Evolutionary conservation across 805 yeast genomes (phyloP), one percentile per base, ranked within the genome.

Genomic region (Lipomyces starkeyi): DNA sequence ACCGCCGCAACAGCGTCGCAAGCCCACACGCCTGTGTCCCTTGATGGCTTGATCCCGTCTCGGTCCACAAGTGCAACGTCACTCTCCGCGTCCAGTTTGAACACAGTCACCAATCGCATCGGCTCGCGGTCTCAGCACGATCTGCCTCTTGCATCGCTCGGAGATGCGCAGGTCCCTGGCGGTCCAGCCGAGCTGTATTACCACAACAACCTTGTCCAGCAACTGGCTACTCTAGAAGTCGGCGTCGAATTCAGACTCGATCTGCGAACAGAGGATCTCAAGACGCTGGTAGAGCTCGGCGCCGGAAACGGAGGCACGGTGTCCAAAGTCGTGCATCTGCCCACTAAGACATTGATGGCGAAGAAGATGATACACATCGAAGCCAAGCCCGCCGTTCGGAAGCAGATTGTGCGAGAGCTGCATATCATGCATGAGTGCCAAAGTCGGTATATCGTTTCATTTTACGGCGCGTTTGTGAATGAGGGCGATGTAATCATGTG

Each of bases 291-390:
- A 68, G 88, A 87, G 69, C 82, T 95, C 61, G 99, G 99, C 9
- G 85, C 91, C 35, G 99, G 99, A 13, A 93, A 91, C 76, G 92
- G 97, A 13, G 99, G 99, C 1, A 88, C 92, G 1, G 99, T 95
- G 2, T 82, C 90, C 58, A 92, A 93, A 76, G 96, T 93, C 13
- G 80, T 92, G 62, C 98, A 95, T 78, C 84, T 91, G 3, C 97
- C 98, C 11, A 88, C 94, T 9, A 91, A 93, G 70, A 88, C 88
- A 67, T 85, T 89, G 37, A 91, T 95, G 92, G 98, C 99, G 17
- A 88, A 91, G 72, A 95, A 95, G 76, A 87, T 87, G 58, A 91
- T 95, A 40, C 93, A 89, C 70, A 86, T 95, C 34, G 98, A 94
- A 74, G 88, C 90, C 73, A 91, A 91, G 75, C 87, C 87, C 68